Evolutionary conservation across 352 stramenopile species (phyloP).

Genomic region (Bremia lactucae): DNA sequence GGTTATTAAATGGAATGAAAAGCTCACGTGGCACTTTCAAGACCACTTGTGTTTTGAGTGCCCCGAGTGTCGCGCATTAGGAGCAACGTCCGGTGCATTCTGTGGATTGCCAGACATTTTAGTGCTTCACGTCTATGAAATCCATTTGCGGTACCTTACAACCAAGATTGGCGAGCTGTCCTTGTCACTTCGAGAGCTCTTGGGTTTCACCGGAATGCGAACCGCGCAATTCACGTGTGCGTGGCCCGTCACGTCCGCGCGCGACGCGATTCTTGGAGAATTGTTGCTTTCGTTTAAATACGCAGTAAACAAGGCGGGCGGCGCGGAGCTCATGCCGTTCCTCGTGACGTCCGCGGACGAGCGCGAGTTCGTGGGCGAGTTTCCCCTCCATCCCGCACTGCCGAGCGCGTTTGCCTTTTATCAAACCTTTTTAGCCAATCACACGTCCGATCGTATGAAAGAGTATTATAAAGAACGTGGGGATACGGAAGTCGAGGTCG

Average conservation of each 20-base stretch:
- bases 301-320: constrained; percentile 38
- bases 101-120: constrained; percentile 69
- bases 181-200: constrained; percentile 61
- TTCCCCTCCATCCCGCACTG: constrained; percentile 41
- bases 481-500: constrained; percentile 60
- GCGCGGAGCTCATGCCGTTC: constrained; percentile 41
- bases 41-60: constrained; percentile 69
- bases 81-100: constrained; percentile 49
- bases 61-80: constrained; percentile 48
- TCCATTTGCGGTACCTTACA: constrained; percentile 70
- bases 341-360: constrained; percentile 55
- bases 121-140: constrained; percentile 76
- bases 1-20: constrained; percentile 65
- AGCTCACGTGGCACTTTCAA: constrained; percentile 63
- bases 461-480: constrained; percentile 63
- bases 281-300: constrained; percentile 61
- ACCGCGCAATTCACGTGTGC: constrained; percentile 41
- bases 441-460: constrained; percentile 31
- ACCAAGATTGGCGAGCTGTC: constrained; percentile 77
- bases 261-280: constrained; percentile 58
- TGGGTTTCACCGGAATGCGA: constrained; percentile 65
- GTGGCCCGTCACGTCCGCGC: constrained; percentile 63
- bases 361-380: constrained; percentile 62
- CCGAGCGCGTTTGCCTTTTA: constrained; percentile 50
- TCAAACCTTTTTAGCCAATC: constrained; percentile 54